Base-by-base conservation (phyloP, 257 asterid species). In the Nyctanthes arbortristis region DNA sequence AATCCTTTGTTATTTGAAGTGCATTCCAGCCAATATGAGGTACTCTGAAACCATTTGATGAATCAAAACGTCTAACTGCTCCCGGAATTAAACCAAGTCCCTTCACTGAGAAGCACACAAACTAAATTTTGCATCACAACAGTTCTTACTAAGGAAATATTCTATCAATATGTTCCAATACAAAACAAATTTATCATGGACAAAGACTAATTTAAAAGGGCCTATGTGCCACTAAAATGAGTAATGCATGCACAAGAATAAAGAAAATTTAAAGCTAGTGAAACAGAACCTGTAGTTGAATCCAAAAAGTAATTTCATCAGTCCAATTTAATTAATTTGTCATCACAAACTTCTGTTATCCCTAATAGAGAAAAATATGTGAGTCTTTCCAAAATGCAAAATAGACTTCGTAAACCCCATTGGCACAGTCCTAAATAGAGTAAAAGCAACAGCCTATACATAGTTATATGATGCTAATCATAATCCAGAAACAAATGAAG, bases 21-120 rank as follows among this genome's bases (percentile, higher is more conserved):
- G 96, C 92, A 82, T 93, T 89, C 99, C 97, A 93, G 54, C 99
- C 99, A 80, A 93, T 93, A 80, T 93, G 99, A 75, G 99, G 99
- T 71, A 93, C 96, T 65, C 84, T 82, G 63, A 77, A 68, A 66
- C 96, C 97, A 74, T 82, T 82, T 59, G 96, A 86, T 28, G 99
- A 86, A 83, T 93, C 97, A 77, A 93, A 93, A 32, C 96, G 93
- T 34, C 96, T 93, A 74, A 93, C 96, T 30, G 84, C 78, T 32
- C 99, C 99, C 68, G 99, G 99, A 79, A 93, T 86, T 73, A 91
- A 71, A 78, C 99, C 99, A 63, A 93, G 96, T 66, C 99, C 99
- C 82, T 84, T 85, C 79, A 93, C 99, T 93, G 85, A 65, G 60
- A 71, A 76, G 78, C 22, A 62, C 3, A 30, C 43, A 12, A 66